Percentiles rank a stretch among this genome's conserved stretches.
Evolutionary conservation across 23 red algal species (phyloP).

Genomic region (Gracilaria vermiculophylla): DNA sequence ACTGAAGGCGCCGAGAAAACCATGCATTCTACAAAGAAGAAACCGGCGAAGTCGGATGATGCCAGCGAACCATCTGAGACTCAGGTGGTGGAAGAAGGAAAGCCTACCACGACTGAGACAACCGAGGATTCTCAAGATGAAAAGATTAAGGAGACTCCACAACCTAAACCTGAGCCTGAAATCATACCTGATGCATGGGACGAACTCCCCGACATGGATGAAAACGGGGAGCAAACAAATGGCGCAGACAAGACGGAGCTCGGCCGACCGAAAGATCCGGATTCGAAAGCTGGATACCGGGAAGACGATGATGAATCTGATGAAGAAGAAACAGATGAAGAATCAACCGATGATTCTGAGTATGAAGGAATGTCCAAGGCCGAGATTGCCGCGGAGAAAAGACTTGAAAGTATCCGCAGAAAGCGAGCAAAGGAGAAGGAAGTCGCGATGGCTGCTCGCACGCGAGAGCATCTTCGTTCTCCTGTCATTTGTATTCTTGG

Average conservation of each 20-base stretch:
- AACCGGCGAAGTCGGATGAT: background rate
- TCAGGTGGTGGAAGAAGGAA: background rate
- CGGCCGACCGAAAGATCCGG: background rate
- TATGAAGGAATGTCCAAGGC: conserved; percentile 60
- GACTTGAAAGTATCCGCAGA: conserved; percentile 1
- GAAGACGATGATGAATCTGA: conserved; percentile 18
- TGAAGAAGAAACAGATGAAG: conserved; percentile 46
- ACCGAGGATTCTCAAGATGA: background rate
- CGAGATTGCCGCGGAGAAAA: conserved; percentile 54
- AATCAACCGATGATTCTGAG: conserved; percentile 44
- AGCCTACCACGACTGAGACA: background rate
- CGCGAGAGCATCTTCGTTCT: conserved; percentile 80
- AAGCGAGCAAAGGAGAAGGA: conserved; percentile 29
- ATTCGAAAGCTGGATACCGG: background rate
- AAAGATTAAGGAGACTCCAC: background rate
- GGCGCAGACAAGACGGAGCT: background rate
- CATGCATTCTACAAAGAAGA: background rate
- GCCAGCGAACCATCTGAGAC: background rate
- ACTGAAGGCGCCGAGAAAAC: background rate
- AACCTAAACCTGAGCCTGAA: conserved; percentile 22
- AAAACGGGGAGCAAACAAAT: background rate
- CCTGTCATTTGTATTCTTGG: conserved; percentile 98
- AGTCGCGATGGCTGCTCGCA: conserved; percentile 13
- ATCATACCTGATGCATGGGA: conserved; percentile 65
- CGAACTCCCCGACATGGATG: conserved; percentile 47